Evolutionary conservation across 257 asterid species (phyloP).

Genomic region (Scutellaria minor): DNA sequence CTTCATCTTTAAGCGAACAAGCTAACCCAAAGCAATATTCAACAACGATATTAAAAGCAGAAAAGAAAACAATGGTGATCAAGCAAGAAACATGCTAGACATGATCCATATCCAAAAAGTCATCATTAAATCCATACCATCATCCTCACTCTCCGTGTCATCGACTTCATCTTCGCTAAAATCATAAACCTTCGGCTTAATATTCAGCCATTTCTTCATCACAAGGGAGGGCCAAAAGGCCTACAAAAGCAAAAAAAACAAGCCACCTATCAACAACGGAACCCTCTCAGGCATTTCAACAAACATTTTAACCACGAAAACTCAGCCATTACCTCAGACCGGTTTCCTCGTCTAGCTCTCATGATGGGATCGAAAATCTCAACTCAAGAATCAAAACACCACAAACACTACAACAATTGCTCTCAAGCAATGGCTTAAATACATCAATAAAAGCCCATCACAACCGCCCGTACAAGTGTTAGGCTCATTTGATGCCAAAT

Average conservation of each 20-base stretch:
- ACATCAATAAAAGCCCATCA: neutral
- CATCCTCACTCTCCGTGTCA: constrained; percentile 95
- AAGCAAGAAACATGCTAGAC: constrained; percentile 12
- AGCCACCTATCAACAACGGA: neutral
- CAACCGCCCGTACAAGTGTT: constrained; percentile 35
- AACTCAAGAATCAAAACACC: constrained; percentile 33
- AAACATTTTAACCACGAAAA: constrained; percentile 19
- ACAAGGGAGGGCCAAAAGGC: constrained; percentile 90
- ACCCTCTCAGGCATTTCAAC: constrained; percentile 27
- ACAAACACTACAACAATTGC: constrained; percentile 25
- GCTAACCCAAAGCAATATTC: constrained; percentile 39
- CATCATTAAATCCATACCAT: constrained; percentile 49
- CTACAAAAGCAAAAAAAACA: constrained; percentile 40
- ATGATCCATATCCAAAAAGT: neutral
- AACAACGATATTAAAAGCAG: constrained; percentile 9
- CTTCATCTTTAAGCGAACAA: constrained; percentile 64
- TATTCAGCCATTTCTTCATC: constrained; percentile 95
- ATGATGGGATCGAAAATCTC: constrained; percentile 37
- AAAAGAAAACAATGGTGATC: neutral
- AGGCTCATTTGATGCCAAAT: constrained; percentile 46
- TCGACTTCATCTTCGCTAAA: constrained; percentile 96
- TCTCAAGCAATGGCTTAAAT: constrained; percentile 27
- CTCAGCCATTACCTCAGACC: constrained; percentile 57
- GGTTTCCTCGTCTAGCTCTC: constrained; percentile 59
- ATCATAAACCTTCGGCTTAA: constrained; percentile 72